Base-by-base conservation (phyloP, 768 basidiomycete genomes). In the Tylopilus sp. region DNA sequence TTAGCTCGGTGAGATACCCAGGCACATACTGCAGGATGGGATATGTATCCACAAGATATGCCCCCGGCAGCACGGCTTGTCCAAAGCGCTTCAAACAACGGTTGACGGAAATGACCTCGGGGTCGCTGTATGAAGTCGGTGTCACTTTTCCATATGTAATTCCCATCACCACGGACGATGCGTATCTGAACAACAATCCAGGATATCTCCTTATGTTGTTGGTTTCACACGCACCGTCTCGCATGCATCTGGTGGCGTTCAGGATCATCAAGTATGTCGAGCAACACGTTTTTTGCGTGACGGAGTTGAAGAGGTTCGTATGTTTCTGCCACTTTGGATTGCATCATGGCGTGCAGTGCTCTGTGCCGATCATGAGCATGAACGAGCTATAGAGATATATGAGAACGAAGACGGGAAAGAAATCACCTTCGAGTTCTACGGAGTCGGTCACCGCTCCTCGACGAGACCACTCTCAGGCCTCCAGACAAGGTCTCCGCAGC, bases 21-120 rank as follows among this genome's bases (percentile, higher is more conserved):
- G 55, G 55, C 12, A 56, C 41, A 25, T 56, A 56, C 10, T 31
- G 33, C 0, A 55, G n/a, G 38, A 55, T 55, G 4, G 54, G 54
- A 17, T 42, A 55, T 12, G 52, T 55, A 13, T 55, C 54, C 22
- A 55, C 52, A 21, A 55, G 51, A 4, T 46, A 54, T 22, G 37
- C 54, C 28, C 31, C 44, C 12, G 54, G 51, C 6, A 21, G 28
- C 1, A 43, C 19, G 7, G 40, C 45, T 13, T 25, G 8, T 14
- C 52, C 53, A 9, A 56, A 31, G 6, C 45, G 33, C 8, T n/a
- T 9, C 6, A 56, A 7, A 16, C 53, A 48, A 4, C 22, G 53
- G 10, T 43, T 56, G 13, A 46, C 38, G 8, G 52, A 37, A 6
- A 54, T 3, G 44, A 54, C 51, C 14, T 54, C 54, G 9, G 51